Evolutionary conservation across 108 stramenopile species (phyloP).

Genomic region (Heterococcus sp.): DNA sequence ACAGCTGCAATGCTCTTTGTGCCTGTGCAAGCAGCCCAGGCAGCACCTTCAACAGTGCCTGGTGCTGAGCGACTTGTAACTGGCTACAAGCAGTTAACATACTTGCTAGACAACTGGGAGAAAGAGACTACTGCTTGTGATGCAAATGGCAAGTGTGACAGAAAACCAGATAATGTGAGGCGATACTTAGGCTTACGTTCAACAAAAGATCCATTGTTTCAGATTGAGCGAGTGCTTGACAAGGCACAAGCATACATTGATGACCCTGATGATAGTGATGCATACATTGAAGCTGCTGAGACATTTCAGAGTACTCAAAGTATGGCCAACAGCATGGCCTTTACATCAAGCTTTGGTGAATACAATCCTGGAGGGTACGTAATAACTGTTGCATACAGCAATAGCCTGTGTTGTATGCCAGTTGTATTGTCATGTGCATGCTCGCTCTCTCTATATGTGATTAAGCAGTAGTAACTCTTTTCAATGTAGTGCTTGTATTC

Average conservation of each 20-base stretch:
- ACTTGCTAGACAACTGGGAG: slow-evolving; percentile 3
- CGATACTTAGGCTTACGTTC: background rate
- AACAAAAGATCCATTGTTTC: background rate
- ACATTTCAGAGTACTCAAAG: background rate
- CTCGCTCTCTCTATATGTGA: no score
- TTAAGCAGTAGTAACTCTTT: no score
- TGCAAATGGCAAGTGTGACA: background rate
- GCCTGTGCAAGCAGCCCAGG: background rate
- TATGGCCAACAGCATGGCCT: slow-evolving; percentile 2
- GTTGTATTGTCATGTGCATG: no score
- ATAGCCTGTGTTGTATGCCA: no score
- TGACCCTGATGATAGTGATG: background rate
- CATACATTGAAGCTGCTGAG: background rate
- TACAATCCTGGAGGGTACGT: background rate
- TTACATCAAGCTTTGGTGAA: background rate
- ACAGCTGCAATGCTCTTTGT: no score
- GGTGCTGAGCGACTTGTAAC: background rate
- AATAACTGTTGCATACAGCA: no score
- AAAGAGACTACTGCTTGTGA: slow-evolving; percentile 1
- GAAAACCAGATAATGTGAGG: background rate
- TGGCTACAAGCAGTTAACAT: background rate
- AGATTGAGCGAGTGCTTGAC: slow-evolving; percentile 3
- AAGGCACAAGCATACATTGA: background rate
- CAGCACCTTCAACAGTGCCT: background rate
- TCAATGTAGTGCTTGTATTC: no score